These are phyloP conservation scores for Luvunga scandens DNA, from an alignment of 345 rosid genomes.

Conservation along the genomic window DNA sequence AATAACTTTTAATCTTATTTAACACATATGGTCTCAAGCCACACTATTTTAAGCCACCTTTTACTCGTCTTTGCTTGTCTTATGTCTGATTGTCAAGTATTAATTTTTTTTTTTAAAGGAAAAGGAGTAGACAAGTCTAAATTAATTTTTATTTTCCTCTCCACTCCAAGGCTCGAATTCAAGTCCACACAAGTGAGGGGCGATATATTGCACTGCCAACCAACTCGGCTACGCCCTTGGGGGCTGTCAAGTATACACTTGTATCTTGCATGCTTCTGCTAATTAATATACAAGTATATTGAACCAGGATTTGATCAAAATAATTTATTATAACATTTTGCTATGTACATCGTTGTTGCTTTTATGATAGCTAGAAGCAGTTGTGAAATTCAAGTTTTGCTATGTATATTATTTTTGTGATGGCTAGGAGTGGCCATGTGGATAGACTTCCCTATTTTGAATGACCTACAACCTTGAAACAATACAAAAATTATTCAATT, in stretches of 20 bases:
- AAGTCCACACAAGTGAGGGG: no score
- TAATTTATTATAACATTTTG: neutral
- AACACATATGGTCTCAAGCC: neutral
- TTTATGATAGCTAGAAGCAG: neutral
- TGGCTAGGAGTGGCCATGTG: no score
- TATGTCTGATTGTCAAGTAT: neutral
- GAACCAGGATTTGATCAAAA: neutral
- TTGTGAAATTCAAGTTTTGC: neutral
- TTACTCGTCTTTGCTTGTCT: neutral
- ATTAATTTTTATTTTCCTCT: no score
- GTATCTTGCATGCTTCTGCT: neutral
- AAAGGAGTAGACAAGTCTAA: no score
- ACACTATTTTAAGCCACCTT: neutral
- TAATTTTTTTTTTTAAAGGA: no score
- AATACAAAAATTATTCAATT: no score
- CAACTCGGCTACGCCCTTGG: no score
- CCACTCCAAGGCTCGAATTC: no score
- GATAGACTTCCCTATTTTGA: no score
- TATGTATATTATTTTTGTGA: no score
- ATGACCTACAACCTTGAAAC: no score
- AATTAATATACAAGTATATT: neutral
- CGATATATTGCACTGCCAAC: no score
- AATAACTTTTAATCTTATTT: neutral
- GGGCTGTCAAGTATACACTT: neutral
- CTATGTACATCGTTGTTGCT: neutral